These are phyloP conservation scores for Populus tremula DNA, from an alignment of 345 rosid species.

Conservation along the genomic window DNA sequence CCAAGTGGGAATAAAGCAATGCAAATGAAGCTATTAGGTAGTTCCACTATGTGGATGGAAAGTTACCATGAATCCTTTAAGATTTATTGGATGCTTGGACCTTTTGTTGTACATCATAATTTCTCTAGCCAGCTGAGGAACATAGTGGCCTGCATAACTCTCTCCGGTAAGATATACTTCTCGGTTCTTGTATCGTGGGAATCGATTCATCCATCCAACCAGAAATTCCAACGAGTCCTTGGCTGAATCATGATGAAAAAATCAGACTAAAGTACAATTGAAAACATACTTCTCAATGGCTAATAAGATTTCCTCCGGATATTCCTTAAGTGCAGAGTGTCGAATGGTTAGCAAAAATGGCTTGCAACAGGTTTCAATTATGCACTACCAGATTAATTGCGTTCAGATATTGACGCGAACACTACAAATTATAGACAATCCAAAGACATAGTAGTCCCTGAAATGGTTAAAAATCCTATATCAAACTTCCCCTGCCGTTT, in stretches of 20 bases:
- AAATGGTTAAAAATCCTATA: neutral
- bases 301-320: neutral
- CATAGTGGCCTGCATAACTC: conserved; percentile 99
- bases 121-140: conserved; percentile 83
- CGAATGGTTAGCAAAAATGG: neutral
- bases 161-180: conserved; percentile 83
- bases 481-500: neutral
- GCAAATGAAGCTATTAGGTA: neutral
- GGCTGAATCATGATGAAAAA: conserved; percentile 42
- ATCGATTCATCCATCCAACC: conserved; percentile 68
- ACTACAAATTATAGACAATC: neutral
- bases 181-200: conserved; percentile 73
- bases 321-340: neutral
- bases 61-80: conserved; percentile 84
- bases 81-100: conserved; percentile 59
- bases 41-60: neutral
- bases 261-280: neutral
- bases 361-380: neutral
- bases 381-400: neutral
- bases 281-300: neutral
- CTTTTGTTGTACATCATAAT: conserved; percentile 59
- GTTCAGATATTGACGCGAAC: too few relatives aligned
- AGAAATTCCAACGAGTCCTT: conserved; percentile 78
- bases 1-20: neutral
- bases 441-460: neutral